Evolutionary conservation across 2,329 filamentous ascomycete genomes (phyloP), one percentile per base, ranked within the genome.

Genomic region (Zasmidium cellare): DNA sequence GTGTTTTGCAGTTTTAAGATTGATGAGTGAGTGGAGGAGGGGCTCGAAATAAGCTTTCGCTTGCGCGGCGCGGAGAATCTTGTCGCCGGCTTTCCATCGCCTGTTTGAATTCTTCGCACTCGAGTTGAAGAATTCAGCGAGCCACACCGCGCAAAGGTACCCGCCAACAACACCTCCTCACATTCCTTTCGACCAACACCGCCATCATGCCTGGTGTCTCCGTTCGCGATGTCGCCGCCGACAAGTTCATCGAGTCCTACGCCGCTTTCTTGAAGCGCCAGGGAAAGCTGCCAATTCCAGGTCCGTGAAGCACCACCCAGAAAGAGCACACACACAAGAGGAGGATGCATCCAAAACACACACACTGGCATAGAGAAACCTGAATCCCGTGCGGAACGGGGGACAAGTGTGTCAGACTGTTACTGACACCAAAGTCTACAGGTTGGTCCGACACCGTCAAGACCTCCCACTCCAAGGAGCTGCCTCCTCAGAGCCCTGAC

Each of bases 401-500:
- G 79, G 78, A 76, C 69, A 58, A 59, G 56, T 48, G 53, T 67
- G 68, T 71, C 63, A 65, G 65, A 61, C 62, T 41, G 35, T 72
- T 70, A 73, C 76, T 79, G 73, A 79, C 76, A 69, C 72, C 51
- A 54, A 73, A 75, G 71, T 79, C 77, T 81, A 80, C 78, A 96
- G 92, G 91, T 84, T 97, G 93, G 93, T 93, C 97, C 80, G 94
- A 99, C 79, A 97, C 93, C 76, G 94, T 97, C 84, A 99, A 99
- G 90, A 97, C 93, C 72, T 93, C 91, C 75, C 86, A 88, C 77
- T 89, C 90, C 79, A 96, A 96, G 83, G 94, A 99, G 85, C 90
- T 99, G 72, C 93, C 93, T 75, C 94, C 93, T 75, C 92, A 97
- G 87, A 89, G 92, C 80, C 91, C 92, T 77, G 94, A 99, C 87